phyloP scores from a whole-genome alignment of 2,329 filamentous ascomycete species.

The Pseudogymnoascus pannorum region DNA sequence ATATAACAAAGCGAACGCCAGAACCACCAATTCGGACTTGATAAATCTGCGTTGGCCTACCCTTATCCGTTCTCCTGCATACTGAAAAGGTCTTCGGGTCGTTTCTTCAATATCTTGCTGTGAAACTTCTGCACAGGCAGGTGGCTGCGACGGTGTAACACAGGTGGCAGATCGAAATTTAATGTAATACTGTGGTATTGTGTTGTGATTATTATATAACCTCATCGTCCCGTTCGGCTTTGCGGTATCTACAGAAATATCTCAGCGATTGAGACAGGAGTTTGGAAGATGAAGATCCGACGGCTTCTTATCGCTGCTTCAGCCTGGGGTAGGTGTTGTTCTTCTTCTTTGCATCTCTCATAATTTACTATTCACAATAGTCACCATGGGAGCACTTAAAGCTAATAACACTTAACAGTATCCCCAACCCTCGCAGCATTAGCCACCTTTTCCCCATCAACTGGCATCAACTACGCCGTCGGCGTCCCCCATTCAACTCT shows the following conservation, averaged over 20 bases:
- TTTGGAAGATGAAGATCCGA: neutral
- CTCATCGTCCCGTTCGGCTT: neutral
- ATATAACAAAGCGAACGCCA: neutral
- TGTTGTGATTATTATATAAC: neutral
- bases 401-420: neutral
- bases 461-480: constrained; percentile 36
- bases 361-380: neutral
- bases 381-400: neutral
- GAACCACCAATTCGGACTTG: neutral
- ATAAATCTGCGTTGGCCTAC: neutral
- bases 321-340: neutral
- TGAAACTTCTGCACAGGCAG: neutral
- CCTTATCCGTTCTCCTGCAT: neutral
- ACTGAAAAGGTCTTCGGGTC: neutral
- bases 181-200: neutral
- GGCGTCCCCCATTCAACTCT: constrained; percentile 48
- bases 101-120: neutral
- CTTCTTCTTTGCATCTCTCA: neutral
- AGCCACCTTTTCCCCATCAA: constrained; percentile 16
- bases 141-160: neutral
- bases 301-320: neutral
- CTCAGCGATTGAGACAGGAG: neutral
- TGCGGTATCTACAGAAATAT: neutral
- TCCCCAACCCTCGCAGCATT: neutral
- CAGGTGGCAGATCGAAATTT: neutral